phyloP scores from a whole-genome alignment of 2,329 filamentous ascomycete species.

The Talaromyces sp. region DNA sequence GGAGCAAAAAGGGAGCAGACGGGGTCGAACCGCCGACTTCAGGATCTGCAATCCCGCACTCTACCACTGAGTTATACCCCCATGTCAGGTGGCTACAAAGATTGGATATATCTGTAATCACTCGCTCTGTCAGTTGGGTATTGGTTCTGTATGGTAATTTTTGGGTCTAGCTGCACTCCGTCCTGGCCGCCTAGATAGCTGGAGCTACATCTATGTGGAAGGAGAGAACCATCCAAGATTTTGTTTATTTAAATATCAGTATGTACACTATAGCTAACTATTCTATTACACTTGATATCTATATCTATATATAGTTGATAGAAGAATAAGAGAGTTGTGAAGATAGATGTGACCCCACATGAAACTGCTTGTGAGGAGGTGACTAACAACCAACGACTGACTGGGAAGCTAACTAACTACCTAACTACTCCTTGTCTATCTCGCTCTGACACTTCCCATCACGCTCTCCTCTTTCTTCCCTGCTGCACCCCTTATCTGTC shows the following conservation, averaged over 20 bases:
- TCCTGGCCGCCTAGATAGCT: background rate
- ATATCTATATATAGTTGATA: background rate
- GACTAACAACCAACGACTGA: background rate
- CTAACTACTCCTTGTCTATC: background rate
- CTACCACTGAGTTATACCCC: conserved; percentile 5
- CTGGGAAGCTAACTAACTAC: background rate
- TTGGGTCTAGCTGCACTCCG: background rate
- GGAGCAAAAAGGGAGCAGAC: background rate
- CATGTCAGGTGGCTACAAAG: no score
- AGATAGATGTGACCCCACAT: conserved; percentile 1
- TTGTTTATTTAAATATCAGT: background rate
- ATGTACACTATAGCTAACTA: background rate
- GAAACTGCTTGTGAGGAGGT: conserved; percentile 1
- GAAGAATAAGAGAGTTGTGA: background rate
- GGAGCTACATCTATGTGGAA: background rate
- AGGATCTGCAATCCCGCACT: background rate
- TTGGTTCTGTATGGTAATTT: background rate
- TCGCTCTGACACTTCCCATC: background rate
- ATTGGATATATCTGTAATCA: background rate
- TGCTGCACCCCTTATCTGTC: conserved; percentile 5
- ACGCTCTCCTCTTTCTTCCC: background rate
- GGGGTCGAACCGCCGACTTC: background rate
- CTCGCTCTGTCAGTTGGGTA: background rate
- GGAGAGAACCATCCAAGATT: background rate
- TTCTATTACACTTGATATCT: background rate